A percentile compares a stretch with the other conserved stretches of the same genome.
Conservation (phyloP, 2,329 filamentous ascomycete species). For the Penicillium sp. region DNA sequence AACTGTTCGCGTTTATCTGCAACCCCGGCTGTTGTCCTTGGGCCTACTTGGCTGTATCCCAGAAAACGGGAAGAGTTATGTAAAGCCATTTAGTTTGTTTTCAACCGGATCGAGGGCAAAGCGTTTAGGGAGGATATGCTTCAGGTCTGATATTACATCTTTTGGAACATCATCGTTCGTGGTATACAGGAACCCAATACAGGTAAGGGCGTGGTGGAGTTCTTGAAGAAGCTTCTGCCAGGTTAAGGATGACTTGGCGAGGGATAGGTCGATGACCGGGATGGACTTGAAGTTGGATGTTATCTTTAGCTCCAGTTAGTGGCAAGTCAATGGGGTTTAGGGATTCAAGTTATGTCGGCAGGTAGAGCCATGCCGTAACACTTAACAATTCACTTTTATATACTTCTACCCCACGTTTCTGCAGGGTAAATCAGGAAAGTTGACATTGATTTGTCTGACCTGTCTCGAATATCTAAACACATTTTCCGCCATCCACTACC, state of each 20-base stretch:
- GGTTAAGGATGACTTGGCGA: background rate
- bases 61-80: background rate
- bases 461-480: conserved; percentile 25
- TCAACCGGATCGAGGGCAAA: background rate
- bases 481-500: conserved; percentile 59
- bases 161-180: conserved; percentile 23
- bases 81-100: background rate
- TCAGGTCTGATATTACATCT: conserved; percentile 17
- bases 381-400: background rate
- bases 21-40: background rate
- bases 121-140: conserved; percentile 2
- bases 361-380: background rate
- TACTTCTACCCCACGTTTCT: background rate
- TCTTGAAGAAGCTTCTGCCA: conserved; percentile 16
- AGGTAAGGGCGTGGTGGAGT: conserved; percentile 17
- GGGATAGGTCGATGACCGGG: conserved; percentile 51
- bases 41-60: background rate
- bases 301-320: background rate
- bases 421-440: background rate
- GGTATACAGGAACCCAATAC: conserved; percentile 29
- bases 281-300: conserved; percentile 32
- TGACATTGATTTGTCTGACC: background rate
- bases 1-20: background rate
- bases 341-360: background rate
- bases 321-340: background rate